phyloP scores from a whole-genome alignment of 2,329 filamentous ascomycete species.

The Colletotrichum simmondsii region DNA sequence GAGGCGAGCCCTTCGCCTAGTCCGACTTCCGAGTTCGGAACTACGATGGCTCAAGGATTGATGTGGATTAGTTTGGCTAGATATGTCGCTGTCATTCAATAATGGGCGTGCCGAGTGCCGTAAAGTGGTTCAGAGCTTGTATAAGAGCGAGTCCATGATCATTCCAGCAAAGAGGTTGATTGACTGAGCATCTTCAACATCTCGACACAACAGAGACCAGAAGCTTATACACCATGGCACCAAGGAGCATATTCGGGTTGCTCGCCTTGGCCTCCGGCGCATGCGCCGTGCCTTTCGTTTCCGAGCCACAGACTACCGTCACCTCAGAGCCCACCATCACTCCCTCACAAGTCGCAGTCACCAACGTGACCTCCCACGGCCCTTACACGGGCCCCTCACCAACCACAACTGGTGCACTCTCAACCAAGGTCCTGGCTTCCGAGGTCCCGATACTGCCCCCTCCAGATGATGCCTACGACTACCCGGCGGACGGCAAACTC shows the following conservation, averaged over 20 bases:
- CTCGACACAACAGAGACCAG: not conserved
- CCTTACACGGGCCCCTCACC: constrained; percentile 71
- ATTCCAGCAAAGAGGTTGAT: not conserved
- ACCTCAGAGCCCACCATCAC: constrained; percentile 43
- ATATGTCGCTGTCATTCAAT: not conserved
- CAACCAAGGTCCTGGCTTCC: constrained; percentile 65
- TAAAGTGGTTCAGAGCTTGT: not conserved
- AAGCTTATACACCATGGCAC: constrained; percentile 5
- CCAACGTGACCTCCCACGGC: constrained; percentile 74
- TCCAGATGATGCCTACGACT: constrained; percentile 71
- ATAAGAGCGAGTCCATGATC: constrained; percentile 8
- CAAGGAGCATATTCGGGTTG: constrained; percentile 24
- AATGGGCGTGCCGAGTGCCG: not conserved
- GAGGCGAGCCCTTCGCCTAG: not conserved
- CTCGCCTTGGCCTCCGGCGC: constrained; percentile 35
- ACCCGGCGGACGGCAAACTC: constrained; percentile 77
- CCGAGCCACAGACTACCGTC: constrained; percentile 48
- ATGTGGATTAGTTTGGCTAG: not conserved
- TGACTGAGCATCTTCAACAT: not conserved
- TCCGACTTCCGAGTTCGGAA: not conserved
- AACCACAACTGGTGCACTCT: constrained; percentile 77
- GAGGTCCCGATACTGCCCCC: constrained; percentile 69
- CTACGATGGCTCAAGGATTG: not conserved
- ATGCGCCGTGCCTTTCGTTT: constrained; percentile 47
- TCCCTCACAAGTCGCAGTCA: constrained; percentile 47